phyloP scores from a whole-genome alignment of 768 basidiomycete species.

The Pisolithus albus region DNA sequence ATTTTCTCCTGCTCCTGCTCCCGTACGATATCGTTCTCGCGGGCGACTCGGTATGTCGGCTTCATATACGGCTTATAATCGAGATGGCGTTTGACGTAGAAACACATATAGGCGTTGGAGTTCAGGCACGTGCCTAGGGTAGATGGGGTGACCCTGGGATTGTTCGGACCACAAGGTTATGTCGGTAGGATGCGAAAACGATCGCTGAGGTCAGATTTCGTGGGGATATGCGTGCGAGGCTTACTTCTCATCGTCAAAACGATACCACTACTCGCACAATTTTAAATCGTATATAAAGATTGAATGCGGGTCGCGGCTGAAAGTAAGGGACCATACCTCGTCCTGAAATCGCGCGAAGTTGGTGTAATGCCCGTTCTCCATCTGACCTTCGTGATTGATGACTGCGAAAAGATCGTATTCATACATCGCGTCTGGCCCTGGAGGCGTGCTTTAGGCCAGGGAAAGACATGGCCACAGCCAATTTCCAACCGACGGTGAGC shows the following conservation, averaged over 20 bases:
- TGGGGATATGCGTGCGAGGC: slow-evolving; percentile 13
- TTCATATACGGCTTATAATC: slow-evolving; percentile 71
- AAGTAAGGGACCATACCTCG: slow-evolving; percentile 49
- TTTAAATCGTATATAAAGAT: background rate
- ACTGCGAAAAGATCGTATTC: slow-evolving; percentile 91
- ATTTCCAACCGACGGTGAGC: too few relatives aligned
- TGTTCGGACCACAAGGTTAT: too few relatives aligned
- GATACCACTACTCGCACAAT: slow-evolving; percentile 64
- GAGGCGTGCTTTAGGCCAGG: slow-evolving; percentile 25
- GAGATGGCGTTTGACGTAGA: slow-evolving; percentile 85
- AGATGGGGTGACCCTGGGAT: slow-evolving; percentile 59
- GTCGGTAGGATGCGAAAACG: too few relatives aligned
- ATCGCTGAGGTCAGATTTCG: too few relatives aligned
- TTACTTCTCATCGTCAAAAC: slow-evolving; percentile 91
- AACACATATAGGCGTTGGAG: slow-evolving; percentile 89
- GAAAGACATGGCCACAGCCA: too few relatives aligned
- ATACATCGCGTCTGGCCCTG: slow-evolving; percentile 64
- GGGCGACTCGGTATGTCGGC: slow-evolving; percentile 59
- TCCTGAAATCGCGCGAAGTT: slow-evolving; percentile 80
- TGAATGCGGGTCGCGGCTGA: background rate
- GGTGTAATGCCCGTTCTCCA: slow-evolving; percentile 94
- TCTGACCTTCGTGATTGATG: slow-evolving; percentile 89
- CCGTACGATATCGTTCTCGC: slow-evolving; percentile 59
- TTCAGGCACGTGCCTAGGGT: slow-evolving; percentile 59
- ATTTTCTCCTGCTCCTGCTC: slow-evolving; percentile 52